These are phyloP conservation scores for Cyanodermella asteris DNA, from an alignment of 2,329 filamentous ascomycete genomes.

Conservation along the genomic window DNA sequence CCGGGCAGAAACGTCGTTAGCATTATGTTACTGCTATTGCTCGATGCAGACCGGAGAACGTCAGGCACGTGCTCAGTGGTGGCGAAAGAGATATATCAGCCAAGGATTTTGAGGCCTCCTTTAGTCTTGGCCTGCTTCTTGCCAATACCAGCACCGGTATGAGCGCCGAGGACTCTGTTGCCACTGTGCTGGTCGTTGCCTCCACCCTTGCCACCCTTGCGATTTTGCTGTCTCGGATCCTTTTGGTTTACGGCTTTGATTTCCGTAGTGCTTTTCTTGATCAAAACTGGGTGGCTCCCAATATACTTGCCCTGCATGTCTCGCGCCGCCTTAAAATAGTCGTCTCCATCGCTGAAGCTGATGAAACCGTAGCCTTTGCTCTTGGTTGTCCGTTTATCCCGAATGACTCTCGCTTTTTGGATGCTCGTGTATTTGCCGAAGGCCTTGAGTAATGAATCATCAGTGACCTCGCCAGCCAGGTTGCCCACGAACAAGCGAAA, in stretches of 20 bases:
- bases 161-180: conserved; percentile 13
- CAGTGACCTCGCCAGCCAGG: conserved; percentile 87
- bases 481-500: conserved; percentile 93
- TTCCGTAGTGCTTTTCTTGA: conserved; percentile 78
- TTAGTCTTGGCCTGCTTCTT: conserved; percentile 19
- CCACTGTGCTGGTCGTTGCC: conserved; percentile 10
- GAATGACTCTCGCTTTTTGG: conserved; percentile 77
- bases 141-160: conserved; percentile 17
- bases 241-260: conserved; percentile 56
- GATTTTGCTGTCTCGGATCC: conserved; percentile 25
- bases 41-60: too few species aligned
- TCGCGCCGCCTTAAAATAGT: conserved; percentile 87
- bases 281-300: conserved; percentile 76
- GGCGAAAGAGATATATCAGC: too few species aligned
- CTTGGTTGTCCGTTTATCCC: conserved; percentile 90
- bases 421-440: conserved; percentile 75
- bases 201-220: conserved; percentile 17
- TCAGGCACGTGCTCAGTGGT: too few species aligned
- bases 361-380: conserved; percentile 94
- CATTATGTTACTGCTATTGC: too few species aligned
- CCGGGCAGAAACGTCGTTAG: too few species aligned
- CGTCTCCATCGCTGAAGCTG: conserved; percentile 82
- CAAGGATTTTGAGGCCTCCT: conserved; percentile 15
- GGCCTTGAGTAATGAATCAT: conserved; percentile 84
- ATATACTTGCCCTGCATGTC: conserved; percentile 99